phyloP scores from a whole-genome alignment of 1,284 basidiomycete genomes.

The Inonotus obliquus region DNA sequence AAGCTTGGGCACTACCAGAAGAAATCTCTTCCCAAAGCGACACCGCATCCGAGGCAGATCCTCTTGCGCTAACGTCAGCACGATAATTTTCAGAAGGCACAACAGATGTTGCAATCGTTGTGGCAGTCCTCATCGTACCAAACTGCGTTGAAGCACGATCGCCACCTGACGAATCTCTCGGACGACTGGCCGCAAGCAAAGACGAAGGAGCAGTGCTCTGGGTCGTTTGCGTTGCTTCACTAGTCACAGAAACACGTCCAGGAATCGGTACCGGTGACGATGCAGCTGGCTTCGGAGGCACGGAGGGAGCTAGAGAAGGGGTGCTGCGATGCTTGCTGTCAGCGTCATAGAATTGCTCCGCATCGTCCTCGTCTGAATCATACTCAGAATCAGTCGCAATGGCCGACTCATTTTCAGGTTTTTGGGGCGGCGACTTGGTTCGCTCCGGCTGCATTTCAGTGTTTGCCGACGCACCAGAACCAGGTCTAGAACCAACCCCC shows the following conservation, averaged over 20 bases:
- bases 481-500: not conserved
- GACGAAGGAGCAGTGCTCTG: constrained; percentile 59
- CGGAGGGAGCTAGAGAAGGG: not conserved
- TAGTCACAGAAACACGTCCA: constrained; percentile 33
- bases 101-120: constrained; percentile 68
- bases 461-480: constrained; percentile 1
- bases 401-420: constrained; percentile 8
- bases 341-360: constrained; percentile 9
- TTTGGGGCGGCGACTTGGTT: not conserved
- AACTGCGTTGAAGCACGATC: constrained; percentile 50
- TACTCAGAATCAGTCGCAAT: constrained; percentile 9
- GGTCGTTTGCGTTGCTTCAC: constrained; percentile 46
- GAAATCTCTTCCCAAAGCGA: constrained; percentile 36
- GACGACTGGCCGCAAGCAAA: constrained; percentile 34
- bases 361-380: constrained; percentile 11
- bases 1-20: not conserved
- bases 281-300: not conserved
- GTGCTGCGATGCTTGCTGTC: not conserved
- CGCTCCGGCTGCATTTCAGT: not conserved
- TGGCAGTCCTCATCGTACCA: constrained; percentile 73
- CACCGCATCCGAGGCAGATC: constrained; percentile 33
- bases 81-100: constrained; percentile 44
- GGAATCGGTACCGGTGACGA: not conserved
- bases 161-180: constrained; percentile 28
- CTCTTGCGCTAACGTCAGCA: constrained; percentile 46